These are phyloP conservation scores for Alternaria infectoria DNA, from an alignment of 2,329 filamentous ascomycete species.

Conservation along the genomic window DNA sequence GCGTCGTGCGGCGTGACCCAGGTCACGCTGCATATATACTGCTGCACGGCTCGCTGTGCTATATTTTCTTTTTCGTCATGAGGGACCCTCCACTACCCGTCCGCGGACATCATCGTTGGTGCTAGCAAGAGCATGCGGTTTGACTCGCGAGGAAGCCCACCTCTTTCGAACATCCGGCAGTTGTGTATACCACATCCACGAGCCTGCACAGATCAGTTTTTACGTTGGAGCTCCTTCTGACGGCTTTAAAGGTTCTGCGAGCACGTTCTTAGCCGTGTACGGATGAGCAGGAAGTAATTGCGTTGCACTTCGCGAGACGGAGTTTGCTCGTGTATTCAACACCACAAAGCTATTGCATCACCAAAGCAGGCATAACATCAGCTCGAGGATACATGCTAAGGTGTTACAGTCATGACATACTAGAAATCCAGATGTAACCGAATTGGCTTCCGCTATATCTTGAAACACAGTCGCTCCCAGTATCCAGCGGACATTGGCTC, in stretches of 20 bases:
- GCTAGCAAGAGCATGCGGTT: neutral
- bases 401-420: neutral
- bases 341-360: neutral
- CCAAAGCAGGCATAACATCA: neutral
- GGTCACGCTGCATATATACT: constrained; percentile 14
- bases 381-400: neutral
- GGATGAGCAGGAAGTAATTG: neutral
- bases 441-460: neutral
- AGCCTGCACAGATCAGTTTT: neutral
- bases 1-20: neutral
- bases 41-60: neutral
- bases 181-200: neutral
- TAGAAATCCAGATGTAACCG: neutral
- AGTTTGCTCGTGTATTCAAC: neutral
- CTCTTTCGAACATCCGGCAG: neutral
- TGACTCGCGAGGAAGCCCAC: neutral
- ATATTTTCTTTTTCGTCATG: neutral
- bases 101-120: neutral
- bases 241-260: neutral
- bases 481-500: neutral
- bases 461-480: neutral
- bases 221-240: neutral
- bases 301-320: neutral
- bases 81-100: neutral
- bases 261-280: neutral